Base-by-base conservation (phyloP, 179 eudicot genomes). In the Vitellaria paradoxa region DNA sequence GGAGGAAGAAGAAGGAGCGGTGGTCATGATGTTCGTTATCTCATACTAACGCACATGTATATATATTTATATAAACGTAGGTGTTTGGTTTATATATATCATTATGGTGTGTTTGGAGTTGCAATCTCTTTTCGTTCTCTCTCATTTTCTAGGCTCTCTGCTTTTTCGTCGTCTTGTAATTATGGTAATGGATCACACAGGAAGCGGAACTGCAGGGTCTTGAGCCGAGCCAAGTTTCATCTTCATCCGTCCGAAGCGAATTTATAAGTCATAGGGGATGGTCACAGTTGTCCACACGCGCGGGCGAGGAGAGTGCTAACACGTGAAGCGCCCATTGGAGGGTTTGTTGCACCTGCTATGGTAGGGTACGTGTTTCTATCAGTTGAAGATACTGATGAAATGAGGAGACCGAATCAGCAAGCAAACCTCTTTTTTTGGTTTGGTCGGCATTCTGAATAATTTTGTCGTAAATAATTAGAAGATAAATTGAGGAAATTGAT, bases 21-120 rank as follows among this genome's bases (percentile, higher is more conserved):
- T 77, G 45, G 86, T 83, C 60, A 91, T 85, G 88, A 85, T 89
- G 37, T 79, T 64, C 68, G 73, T 45, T 42, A 50, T 23, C 70
- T 63, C 50, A 57, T 72, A 63, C 7, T 71, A 21, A 40, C 47
- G 74, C 49, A 21, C 46, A 21, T 75, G 23, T 17, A 26, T 24
- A 4, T 18, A 17, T 20, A 8, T 6, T 5, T 4, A 18, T 59
- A 0, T 55, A 55, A 10, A 37, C 11, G 9, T n/a, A 37, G 3
- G n/a, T 9, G 23, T 0, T 0, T 64, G 13, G 66, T 12, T 11
- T 26, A 20, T 26, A 20, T 26, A 14, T 42, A 17, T 66, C 9
- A n/a, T n/a, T 10, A 3, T 47, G 17, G n/a, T 18, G 18, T 57
- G 62, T 57, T 18, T 12, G 62, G 6, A 57, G n/a, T 12, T 14